A percentile compares a stretch with the other conserved stretches of the same genome.
phyloP scores from a whole-genome alignment of 495 filamentous ascomycete species.

The Hypoxylon fuscum region DNA sequence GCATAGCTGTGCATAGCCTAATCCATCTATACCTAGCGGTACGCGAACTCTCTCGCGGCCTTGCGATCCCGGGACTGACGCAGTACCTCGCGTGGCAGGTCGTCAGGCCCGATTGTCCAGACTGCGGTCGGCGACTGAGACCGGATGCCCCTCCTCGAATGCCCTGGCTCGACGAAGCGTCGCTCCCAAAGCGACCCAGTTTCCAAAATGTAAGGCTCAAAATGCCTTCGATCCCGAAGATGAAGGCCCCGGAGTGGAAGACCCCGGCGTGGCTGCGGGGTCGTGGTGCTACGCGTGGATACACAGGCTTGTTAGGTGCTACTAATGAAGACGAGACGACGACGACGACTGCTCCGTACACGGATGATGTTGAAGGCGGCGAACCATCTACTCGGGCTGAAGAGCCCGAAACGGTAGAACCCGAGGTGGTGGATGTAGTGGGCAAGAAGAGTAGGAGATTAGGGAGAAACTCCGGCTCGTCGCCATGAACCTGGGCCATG shows the following conservation, averaged over 20 bases:
- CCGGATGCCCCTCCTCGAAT: slow-evolving; percentile 43
- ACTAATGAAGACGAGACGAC: slow-evolving; percentile 26
- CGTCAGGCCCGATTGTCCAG: slow-evolving; percentile 50
- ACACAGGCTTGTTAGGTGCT: slow-evolving; percentile 43
- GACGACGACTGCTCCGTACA: slow-evolving; percentile 19
- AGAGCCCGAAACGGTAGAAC: slow-evolving; percentile 21
- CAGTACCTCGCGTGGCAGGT: slow-evolving; percentile 50
- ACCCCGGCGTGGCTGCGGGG: slow-evolving; percentile 43
- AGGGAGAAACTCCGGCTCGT: slow-evolving; percentile 17
- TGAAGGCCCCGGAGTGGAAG: slow-evolving; percentile 42
- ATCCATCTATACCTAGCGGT: slow-evolving; percentile 52
- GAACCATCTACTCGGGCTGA: slow-evolving; percentile 18
- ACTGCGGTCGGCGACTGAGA: slow-evolving; percentile 50
- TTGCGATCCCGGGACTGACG: slow-evolving; percentile 48
- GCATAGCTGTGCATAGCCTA: slow-evolving; percentile 28
- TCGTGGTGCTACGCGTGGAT: slow-evolving; percentile 6
- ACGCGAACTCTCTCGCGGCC: slow-evolving; percentile 49
- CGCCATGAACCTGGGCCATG: slow-evolving; percentile 14
- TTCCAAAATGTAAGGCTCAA: slow-evolving; percentile 27
- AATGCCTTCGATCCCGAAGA: slow-evolving; percentile 28
- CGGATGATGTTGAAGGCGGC: slow-evolving; percentile 36
- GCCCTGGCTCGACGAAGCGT: slow-evolving; percentile 50
- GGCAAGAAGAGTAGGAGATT: slow-evolving; percentile 29
- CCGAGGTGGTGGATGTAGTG: slow-evolving; percentile 34
- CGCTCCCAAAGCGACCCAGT: slow-evolving; percentile 31